Conservation (phyloP, 2,329 filamentous ascomycete genomes). For the Fusarium sterilihyphosum region DNA sequence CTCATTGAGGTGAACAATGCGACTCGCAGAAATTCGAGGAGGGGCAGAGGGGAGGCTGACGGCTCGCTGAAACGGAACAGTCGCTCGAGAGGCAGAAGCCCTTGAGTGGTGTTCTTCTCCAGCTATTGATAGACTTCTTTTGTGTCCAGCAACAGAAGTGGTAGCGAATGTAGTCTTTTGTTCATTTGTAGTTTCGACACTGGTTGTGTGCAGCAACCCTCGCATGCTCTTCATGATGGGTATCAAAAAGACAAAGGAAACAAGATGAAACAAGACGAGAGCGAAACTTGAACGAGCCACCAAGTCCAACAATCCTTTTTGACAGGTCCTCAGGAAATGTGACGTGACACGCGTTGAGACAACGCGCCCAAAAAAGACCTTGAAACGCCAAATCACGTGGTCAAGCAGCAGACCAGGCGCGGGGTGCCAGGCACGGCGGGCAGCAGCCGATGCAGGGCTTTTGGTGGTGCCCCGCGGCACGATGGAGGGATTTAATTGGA, state of each 20-base stretch:
- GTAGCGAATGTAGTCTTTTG: conserved; percentile 51
- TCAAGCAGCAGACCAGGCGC: conserved; percentile 45
- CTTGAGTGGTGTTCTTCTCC: conserved; percentile 17
- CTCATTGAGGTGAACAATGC: conserved; percentile 53
- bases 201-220: conserved; percentile 60
- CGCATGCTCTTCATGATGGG: conserved; percentile 53
- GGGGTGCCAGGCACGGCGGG: conserved; percentile 35
- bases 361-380: conserved; percentile 12
- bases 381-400: conserved; percentile 20
- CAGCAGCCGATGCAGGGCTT: conserved; percentile 48
- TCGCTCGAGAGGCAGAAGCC: background rate
- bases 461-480: conserved; percentile 45
- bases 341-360: conserved; percentile 18
- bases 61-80: conserved; percentile 48
- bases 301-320: background rate
- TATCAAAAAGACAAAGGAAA: background rate
- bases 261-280: background rate
- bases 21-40: conserved; percentile 53
- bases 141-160: conserved; percentile 58
- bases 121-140: conserved; percentile 51
- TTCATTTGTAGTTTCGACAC: conserved; percentile 58
- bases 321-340: background rate
- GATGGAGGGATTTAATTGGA: conserved; percentile 35
- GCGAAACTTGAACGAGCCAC: background rate
- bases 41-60: conserved; percentile 46